phyloP scores from a whole-genome alignment of 225 moss, liverwort and hornwort genomes.

The Marchantia paleacea region DNA sequence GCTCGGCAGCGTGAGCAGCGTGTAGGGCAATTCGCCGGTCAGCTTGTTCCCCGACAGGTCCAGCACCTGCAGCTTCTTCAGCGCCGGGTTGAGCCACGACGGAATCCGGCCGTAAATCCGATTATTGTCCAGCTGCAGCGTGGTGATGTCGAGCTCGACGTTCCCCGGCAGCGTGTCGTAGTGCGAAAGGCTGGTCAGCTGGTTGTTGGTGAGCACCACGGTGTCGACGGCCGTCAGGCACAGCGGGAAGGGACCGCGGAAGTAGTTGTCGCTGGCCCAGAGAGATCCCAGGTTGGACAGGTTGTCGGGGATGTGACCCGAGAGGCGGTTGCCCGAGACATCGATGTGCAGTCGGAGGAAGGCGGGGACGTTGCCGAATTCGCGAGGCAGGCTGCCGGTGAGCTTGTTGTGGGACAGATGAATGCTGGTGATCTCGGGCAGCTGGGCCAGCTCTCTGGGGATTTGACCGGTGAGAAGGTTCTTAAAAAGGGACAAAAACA shows the following conservation, averaged over 20 bases:
- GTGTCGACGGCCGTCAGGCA: slow-evolving; percentile 24
- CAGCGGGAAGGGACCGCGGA: slow-evolving; percentile 32
- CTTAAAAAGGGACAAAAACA: slow-evolving; percentile 21
- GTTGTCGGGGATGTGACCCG: slow-evolving; percentile 32
- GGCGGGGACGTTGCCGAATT: slow-evolving; percentile 34
- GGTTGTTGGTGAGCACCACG: slow-evolving; percentile 31
- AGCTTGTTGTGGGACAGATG: slow-evolving; percentile 35
- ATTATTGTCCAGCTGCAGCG: slow-evolving; percentile 64
- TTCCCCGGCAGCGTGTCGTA: slow-evolving; percentile 29
- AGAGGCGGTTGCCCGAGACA: slow-evolving; percentile 31
- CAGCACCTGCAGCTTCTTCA: slow-evolving; percentile 14
- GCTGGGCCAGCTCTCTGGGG: slow-evolving; percentile 27
- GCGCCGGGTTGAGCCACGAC: slow-evolving; percentile 27
- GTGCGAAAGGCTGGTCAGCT: slow-evolving; percentile 47
- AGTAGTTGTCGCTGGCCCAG: slow-evolving; percentile 21
- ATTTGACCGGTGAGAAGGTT: slow-evolving; percentile 35
- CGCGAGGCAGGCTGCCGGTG: slow-evolving; percentile 31
- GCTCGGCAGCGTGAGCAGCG: slow-evolving; percentile 27
- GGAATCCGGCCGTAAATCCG: slow-evolving; percentile 58
- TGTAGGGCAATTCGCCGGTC: slow-evolving; percentile 17
- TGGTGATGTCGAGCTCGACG: slow-evolving; percentile 29
- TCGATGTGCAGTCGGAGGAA: slow-evolving; percentile 27
- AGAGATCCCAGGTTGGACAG: slow-evolving; percentile 23
- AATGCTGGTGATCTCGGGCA: slow-evolving; percentile 23
- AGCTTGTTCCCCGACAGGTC: slow-evolving; percentile 38